A percentile compares a stretch with the other conserved stretches of the same genome.
Evolutionary conservation across 192 early-diverging fungal genomes (phyloP).

Genomic region (Coemansia sp.): DNA sequence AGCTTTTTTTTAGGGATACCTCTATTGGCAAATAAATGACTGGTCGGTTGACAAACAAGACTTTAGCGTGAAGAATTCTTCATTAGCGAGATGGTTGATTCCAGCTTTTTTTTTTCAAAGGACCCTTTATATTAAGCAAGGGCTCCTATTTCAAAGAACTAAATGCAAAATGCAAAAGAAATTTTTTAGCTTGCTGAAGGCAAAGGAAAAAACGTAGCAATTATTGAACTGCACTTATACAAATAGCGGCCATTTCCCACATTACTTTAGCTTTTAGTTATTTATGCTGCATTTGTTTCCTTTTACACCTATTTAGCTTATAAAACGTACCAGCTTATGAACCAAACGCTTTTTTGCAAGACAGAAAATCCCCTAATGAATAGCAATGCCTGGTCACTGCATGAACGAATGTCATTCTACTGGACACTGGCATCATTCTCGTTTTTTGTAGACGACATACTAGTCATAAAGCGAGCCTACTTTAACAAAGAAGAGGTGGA

Average conservation of each 20-base stretch:
- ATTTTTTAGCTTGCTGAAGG: too few species aligned
- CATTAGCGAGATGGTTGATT: too few species aligned
- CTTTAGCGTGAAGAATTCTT: too few species aligned
- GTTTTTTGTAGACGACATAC: neutral
- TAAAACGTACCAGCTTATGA: neutral
- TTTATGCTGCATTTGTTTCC: neutral
- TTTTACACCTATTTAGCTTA: neutral
- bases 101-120: too few species aligned
- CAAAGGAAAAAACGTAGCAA: neutral
- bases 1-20: too few species aligned
- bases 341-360: neutral
- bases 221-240: neutral
- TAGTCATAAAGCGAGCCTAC: neutral
- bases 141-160: too few species aligned
- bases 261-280: neutral
- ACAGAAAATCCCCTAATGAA: neutral
- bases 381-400: slow-evolving; percentile 1
- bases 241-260: neutral
- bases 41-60: too few species aligned
- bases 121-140: too few species aligned
- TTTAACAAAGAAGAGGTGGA: neutral
- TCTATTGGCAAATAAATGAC: too few species aligned
- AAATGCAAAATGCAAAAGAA: too few species aligned
- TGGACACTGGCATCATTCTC: neutral
- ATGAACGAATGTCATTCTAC: slow-evolving; percentile 1